Evolutionary conservation across 139 green algal genomes (phyloP), one percentile per base, ranked within the genome.

Genomic region (Chlamydomonas sp.): DNA sequence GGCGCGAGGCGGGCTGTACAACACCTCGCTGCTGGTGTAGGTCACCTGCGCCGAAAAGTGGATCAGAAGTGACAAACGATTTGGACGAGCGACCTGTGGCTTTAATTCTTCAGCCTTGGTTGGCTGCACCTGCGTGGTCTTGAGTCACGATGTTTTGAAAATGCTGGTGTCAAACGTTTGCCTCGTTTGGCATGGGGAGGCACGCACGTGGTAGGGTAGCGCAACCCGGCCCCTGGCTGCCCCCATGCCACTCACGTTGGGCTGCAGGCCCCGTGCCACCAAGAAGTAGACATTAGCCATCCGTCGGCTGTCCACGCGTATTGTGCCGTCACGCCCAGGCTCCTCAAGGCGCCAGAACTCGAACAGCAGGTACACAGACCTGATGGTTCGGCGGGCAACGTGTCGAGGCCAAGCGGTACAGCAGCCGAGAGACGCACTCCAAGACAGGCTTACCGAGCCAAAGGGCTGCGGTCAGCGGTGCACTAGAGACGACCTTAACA

Each of bases 311-410:
- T 77, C 80, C 5, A 69, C 59, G 60, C 2, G 4, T 58, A 2
- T 16, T 17, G 59, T 72, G 31, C 31, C 31, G 31, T 49, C 31
- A 49, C 31, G 31, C 31, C 31, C 31, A 49, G 31, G 31, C 31
- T 49, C 31, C 31, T 49, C 20, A 7, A 86, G 71, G 7, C 82
- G 71, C 82, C 82, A 86, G 31, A 86, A 86, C 49, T 86, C 82
- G 57, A 86, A 86, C 31, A 86, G 69, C 0, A 86, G 82, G 69
- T 86, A 86, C 5, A 14, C 9, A 0, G 2, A 17, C 3, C 69
- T 86, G 81, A 49, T 49, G 31, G 31, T 49, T 49, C 31, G 31
- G 31, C 31, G 31, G 31, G 31, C 31, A 49, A 49, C 31, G 31
- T 49, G 31, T 49, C 31, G 31, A 49, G 31, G 31, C 31, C 31